These are phyloP conservation scores for slime mould (Dictyostelium discoideum) DNA, from an alignment of 78 protist genomes.

Conservation along the genomic window DNA sequence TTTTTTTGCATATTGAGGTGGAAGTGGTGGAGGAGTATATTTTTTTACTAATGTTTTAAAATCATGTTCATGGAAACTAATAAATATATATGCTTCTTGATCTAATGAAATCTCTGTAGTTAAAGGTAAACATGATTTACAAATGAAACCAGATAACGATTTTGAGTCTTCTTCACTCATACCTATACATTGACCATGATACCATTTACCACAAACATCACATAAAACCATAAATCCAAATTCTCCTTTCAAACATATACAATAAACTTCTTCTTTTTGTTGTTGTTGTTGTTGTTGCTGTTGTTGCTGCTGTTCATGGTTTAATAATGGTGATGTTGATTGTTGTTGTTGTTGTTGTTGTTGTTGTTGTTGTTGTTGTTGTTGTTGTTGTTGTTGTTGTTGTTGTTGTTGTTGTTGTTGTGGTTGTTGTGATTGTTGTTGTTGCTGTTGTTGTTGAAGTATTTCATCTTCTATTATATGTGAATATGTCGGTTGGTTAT, in stretches of 20 bases:
- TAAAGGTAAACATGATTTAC: constrained; percentile 3
- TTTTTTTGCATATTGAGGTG: neutral
- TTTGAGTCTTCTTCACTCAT: constrained; percentile 22
- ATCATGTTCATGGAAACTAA: neutral
- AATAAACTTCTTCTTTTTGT: neutral
- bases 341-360: neutral
- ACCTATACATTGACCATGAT: constrained; percentile 72
- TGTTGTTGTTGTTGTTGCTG: neutral
- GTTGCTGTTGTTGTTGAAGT: neutral
- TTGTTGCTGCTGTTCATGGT: neutral
- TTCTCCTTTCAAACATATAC: constrained; percentile 45
- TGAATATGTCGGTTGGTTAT: neutral
- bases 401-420: neutral
- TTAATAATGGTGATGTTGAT: neutral
- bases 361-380: neutral
- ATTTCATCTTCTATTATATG: neutral
- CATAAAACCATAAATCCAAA: constrained; percentile 51
- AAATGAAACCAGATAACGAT: neutral
- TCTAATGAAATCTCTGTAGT: neutral
- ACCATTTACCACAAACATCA: constrained; percentile 67
- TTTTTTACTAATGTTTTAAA: neutral
- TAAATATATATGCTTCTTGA: neutral
- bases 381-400: neutral
- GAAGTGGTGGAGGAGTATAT: neutral
- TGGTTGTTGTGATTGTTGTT: neutral